phyloP scores from a whole-genome alignment of 306 rosid genomes.

The Prunus dulcis region DNA sequence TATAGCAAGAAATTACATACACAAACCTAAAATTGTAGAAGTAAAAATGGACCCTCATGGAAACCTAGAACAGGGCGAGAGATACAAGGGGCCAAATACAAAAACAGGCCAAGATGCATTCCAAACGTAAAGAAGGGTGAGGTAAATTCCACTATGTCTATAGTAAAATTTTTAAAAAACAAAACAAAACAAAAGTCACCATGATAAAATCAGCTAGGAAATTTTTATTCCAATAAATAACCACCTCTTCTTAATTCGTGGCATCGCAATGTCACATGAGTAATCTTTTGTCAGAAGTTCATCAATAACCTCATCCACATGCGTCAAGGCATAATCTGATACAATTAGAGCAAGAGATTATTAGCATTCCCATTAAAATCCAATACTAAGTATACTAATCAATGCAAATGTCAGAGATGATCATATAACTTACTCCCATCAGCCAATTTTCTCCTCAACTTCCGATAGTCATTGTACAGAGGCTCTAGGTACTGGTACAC shows the following conservation, averaged over 20 bases:
- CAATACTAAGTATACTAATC: not conserved
- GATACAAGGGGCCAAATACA: not conserved
- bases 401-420: not conserved
- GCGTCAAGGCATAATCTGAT: constrained; percentile 73
- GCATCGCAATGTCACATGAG: constrained; percentile 91
- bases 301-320: constrained; percentile 96
- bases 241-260: constrained; percentile 84
- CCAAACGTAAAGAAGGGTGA: not conserved
- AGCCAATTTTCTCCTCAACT: constrained; percentile 57
- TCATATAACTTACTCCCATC: constrained; percentile 67
- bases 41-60: not conserved
- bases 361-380: not conserved
- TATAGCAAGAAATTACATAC: not conserved
- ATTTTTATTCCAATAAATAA: not conserved
- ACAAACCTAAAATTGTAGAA: not conserved
- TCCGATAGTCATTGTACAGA: constrained; percentile 80
- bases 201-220: not conserved
- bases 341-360: constrained; percentile 18
- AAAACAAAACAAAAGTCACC: too few species aligned
- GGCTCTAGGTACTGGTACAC: constrained; percentile 90
- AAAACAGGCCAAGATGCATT: not conserved
- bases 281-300: constrained; percentile 88
- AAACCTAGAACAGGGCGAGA: not conserved
- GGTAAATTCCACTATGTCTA: too few species aligned
- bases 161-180: too few species aligned